Evolutionary conservation across 345 rosid species (phyloP).

Genomic region (Pistacia vera): DNA sequence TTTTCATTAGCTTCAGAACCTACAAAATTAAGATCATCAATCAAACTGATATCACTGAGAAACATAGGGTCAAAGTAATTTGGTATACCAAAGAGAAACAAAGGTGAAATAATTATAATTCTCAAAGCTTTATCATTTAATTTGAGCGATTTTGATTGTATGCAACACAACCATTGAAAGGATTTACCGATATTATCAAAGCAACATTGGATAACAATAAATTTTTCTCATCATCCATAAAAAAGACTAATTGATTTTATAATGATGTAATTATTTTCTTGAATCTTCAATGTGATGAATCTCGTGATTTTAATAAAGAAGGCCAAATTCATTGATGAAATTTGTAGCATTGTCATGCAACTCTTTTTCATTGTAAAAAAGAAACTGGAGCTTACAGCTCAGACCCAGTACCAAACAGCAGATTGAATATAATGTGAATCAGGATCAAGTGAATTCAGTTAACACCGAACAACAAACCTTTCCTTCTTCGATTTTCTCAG

Average conservation of each 20-base stretch:
- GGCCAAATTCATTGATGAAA: too few relatives aligned
- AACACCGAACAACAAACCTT: conserved; percentile 51
- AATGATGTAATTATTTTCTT: background rate
- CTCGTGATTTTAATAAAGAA: background rate
- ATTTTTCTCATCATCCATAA: background rate
- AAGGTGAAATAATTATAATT: background rate
- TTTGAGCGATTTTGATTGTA: background rate
- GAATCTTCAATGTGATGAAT: background rate
- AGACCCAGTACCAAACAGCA: too few relatives aligned
- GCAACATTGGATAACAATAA: background rate
- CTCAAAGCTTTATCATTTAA: background rate
- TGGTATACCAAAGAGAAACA: background rate
- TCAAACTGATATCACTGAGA: background rate
- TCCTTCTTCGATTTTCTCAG: conserved; percentile 93
- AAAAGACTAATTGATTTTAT: background rate
- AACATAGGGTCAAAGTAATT: background rate
- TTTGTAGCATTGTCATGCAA: too few relatives aligned
- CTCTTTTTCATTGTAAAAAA: too few relatives aligned
- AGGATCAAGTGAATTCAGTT: conserved; percentile 4
- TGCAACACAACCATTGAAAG: background rate
- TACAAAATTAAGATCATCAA: conserved; percentile 35
- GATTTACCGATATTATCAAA: background rate
- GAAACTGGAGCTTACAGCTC: too few relatives aligned
- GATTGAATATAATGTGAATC: too few relatives aligned
- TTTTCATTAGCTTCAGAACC: conserved; percentile 96